A percentile compares a stretch with the other conserved stretches of the same genome.
Evolutionary conservation across 306 rosid species (phyloP).

Genomic region (Cucumis hystrix): DNA sequence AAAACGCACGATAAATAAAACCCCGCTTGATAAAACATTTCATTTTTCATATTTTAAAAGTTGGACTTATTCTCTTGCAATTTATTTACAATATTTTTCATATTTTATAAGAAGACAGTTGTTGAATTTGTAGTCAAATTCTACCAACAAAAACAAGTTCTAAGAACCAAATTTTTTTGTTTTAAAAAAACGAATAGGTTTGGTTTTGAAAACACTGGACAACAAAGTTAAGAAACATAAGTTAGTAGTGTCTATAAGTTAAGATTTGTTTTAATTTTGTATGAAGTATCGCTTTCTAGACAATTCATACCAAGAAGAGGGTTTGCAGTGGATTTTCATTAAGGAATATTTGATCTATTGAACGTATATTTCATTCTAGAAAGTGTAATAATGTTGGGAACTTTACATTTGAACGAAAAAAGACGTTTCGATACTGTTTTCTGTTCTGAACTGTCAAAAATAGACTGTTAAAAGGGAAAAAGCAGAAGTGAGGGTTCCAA

Average conservation of each 20-base stretch:
- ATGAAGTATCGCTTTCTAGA: not conserved
- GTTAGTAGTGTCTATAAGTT: too few relatives aligned
- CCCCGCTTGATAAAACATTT: too few relatives aligned
- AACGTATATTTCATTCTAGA: not conserved
- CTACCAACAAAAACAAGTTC: too few relatives aligned
- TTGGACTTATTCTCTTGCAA: too few relatives aligned
- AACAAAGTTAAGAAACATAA: too few relatives aligned
- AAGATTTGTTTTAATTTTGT: not conserved
- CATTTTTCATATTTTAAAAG: too few relatives aligned
- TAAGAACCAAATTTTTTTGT: too few relatives aligned
- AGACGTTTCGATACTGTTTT: not conserved
- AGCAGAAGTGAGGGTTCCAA: slow-evolving; percentile 61
- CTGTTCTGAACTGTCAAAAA: not conserved
- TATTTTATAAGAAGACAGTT: too few relatives aligned
- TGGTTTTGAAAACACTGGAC: too few relatives aligned
- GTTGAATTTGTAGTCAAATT: too few relatives aligned
- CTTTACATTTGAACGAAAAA: not conserved
- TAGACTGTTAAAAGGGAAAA: slow-evolving; percentile 49
- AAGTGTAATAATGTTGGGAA: not conserved
- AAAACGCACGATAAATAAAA: not conserved
- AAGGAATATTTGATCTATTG: not conserved
- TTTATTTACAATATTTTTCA: too few relatives aligned
- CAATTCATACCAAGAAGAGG: not conserved
- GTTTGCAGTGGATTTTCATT: not conserved
- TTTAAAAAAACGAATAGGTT: too few relatives aligned